Evolutionary conservation across 129 eudicot genomes (phyloP).

Genomic region (Saposhnikovia divaricata): DNA sequence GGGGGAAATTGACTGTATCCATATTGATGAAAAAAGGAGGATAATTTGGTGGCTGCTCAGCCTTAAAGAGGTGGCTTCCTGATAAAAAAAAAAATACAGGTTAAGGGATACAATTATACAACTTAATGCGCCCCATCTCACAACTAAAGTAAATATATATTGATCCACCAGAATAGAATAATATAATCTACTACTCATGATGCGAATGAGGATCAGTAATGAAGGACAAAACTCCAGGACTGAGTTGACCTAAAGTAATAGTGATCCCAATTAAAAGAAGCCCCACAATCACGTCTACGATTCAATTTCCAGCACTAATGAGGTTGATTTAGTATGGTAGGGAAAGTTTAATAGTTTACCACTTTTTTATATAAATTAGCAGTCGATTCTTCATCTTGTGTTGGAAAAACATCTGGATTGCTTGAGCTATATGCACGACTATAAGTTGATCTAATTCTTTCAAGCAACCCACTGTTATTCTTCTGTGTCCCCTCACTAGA

Average conservation of each 20-base stretch:
- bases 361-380: conserved; percentile 34
- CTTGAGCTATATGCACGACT: conserved; percentile 63
- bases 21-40: conserved; percentile 77
- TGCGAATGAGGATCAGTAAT: neutral
- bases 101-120: neutral
- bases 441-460: conserved; percentile 61
- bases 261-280: neutral
- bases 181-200: neutral
- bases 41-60: conserved; percentile 67
- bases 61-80: conserved; percentile 71
- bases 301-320: neutral
- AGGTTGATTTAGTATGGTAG: neutral
- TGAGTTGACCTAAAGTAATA: neutral
- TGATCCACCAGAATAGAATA: neutral
- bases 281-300: neutral
- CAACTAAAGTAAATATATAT: neutral
- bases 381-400: conserved; percentile 28
- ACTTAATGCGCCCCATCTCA: neutral
- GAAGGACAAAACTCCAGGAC: neutral
- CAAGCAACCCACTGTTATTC: conserved; percentile 45
- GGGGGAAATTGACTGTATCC: conserved; percentile 70
- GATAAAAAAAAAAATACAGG: conserved; percentile 2
- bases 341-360: conserved; percentile 35
- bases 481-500: conserved; percentile 23
- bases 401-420: conserved; percentile 16